These are phyloP conservation scores for Nakazawaea ishiwadae DNA, from an alignment of 805 yeast genomes.

Conservation along the genomic window DNA sequence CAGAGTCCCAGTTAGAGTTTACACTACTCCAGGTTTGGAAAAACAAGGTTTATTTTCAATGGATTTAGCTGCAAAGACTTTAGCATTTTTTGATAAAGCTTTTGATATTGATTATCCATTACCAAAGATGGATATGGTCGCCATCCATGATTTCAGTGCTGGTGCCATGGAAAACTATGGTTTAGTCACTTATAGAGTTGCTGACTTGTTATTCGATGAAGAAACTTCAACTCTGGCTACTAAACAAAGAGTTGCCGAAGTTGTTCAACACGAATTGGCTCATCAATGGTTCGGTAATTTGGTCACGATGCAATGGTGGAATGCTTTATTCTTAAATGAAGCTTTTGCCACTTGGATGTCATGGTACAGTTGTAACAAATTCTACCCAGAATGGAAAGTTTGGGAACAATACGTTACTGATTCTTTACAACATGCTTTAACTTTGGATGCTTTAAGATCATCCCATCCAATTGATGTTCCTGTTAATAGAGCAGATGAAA, in stretches of 20 bases:
- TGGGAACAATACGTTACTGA: conserved; percentile 82
- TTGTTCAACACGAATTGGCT: conserved; percentile 84
- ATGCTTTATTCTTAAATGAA: conserved; percentile 84
- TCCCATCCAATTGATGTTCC: conserved; percentile 88
- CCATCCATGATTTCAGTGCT: conserved; percentile 78
- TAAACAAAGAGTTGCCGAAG: conserved; percentile 76
- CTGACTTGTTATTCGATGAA: conserved; percentile 69
- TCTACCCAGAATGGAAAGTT: conserved; percentile 82
- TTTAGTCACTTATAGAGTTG: conserved; percentile 72
- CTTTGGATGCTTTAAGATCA: conserved; percentile 73
- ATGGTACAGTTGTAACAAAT: conserved; percentile 73
- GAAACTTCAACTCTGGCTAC: conserved; percentile 58
- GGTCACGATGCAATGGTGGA: conserved; percentile 94
- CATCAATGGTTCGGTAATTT: conserved; percentile 92
- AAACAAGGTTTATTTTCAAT: conserved; percentile 69
- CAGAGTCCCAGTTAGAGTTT: conserved; percentile 74
- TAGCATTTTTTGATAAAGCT: conserved; percentile 65
- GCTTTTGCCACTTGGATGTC: conserved; percentile 93
- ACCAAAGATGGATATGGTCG: conserved; percentile 79
- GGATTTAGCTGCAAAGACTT: conserved; percentile 69
- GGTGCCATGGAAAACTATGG: conserved; percentile 93
- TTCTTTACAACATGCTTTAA: conserved; percentile 68
- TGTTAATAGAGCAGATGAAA: conserved; percentile 70
- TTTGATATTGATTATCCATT: conserved; percentile 75
- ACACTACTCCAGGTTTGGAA: conserved; percentile 75